These are phyloP conservation scores for Scortechinia acanthostroma DNA, from an alignment of 2,329 filamentous ascomycete species.

Conservation along the genomic window DNA sequence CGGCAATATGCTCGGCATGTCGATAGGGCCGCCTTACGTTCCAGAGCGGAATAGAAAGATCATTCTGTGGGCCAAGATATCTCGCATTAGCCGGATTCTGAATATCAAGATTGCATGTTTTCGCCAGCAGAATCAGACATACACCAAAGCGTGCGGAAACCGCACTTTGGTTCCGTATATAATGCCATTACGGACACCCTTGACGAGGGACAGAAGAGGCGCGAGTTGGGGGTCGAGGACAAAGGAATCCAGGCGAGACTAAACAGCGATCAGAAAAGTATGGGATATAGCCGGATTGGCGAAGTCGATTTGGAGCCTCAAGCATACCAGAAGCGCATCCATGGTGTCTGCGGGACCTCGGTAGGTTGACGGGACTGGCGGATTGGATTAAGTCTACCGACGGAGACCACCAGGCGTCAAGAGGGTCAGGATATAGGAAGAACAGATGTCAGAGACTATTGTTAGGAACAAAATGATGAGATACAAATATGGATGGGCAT, in stretches of 20 bases:
- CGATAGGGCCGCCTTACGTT: conserved; percentile 29
- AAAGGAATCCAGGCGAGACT: conserved; percentile 43
- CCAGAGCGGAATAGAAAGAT: conserved; percentile 60
- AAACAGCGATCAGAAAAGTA: conserved; percentile 1
- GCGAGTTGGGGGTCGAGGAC: conserved; percentile 50
- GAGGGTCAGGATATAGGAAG: too few relatives aligned
- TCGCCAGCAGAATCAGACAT: conserved; percentile 12
- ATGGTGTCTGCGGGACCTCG: conserved; percentile 2
- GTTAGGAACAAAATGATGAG: too few relatives aligned
- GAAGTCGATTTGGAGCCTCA: too few relatives aligned
- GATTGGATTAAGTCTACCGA: too few relatives aligned
- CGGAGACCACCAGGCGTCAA: too few relatives aligned
- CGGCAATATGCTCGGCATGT: too few relatives aligned
- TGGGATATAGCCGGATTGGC: too few relatives aligned
- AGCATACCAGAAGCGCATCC: neutral
- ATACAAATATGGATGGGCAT: too few relatives aligned
- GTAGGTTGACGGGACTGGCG: neutral
- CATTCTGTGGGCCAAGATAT: conserved; percentile 34
- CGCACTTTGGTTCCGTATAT: conserved; percentile 64
- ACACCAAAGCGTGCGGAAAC: conserved; percentile 63
- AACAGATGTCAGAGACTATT: too few relatives aligned
- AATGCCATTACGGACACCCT: conserved; percentile 59
- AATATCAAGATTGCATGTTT: conserved; percentile 3
- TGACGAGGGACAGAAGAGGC: conserved; percentile 50
- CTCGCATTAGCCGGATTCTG: neutral